These are phyloP conservation scores for Bryoglossum gracile DNA, from an alignment of 495 filamentous ascomycete species.

Conservation along the genomic window DNA sequence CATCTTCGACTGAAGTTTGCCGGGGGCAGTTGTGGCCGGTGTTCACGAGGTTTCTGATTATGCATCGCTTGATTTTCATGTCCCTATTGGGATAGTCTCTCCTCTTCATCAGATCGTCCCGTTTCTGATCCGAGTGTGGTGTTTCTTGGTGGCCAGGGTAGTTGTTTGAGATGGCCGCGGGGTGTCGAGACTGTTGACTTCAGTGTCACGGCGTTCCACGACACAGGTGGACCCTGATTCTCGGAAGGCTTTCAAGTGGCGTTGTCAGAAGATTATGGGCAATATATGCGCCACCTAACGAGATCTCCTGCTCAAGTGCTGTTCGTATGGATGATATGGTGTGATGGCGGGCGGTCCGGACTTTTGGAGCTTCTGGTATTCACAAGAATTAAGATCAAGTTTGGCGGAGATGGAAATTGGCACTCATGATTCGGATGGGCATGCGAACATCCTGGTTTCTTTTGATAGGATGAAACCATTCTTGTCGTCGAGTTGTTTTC, in stretches of 20 bases:
- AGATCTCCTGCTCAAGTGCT: no score
- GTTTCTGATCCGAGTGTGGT: constrained; percentile 21
- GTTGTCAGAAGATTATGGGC: neutral
- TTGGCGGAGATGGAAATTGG: neutral
- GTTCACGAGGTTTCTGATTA: constrained; percentile 26
- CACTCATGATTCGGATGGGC: neutral
- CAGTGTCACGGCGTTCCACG: constrained; percentile 12
- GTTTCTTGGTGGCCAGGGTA: constrained; percentile 20
- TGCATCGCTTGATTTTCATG: constrained; percentile 24
- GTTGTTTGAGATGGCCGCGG: constrained; percentile 21
- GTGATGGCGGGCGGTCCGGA: neutral
- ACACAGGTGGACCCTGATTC: neutral
- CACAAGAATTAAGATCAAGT: neutral
- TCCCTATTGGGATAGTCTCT: constrained; percentile 18
- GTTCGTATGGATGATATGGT: no score
- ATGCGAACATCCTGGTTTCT: neutral
- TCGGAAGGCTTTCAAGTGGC: neutral
- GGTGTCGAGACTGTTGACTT: constrained; percentile 9
- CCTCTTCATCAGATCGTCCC: constrained; percentile 15
- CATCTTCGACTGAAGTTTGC: constrained; percentile 15
- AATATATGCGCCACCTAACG: neutral
- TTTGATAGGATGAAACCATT: constrained; percentile 3
- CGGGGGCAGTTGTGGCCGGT: constrained; percentile 14
- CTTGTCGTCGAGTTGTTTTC: neutral
- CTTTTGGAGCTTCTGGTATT: neutral